phyloP scores from a whole-genome alignment of 768 basidiomycete genomes.

The Phlebiopsis gigantea region DNA sequence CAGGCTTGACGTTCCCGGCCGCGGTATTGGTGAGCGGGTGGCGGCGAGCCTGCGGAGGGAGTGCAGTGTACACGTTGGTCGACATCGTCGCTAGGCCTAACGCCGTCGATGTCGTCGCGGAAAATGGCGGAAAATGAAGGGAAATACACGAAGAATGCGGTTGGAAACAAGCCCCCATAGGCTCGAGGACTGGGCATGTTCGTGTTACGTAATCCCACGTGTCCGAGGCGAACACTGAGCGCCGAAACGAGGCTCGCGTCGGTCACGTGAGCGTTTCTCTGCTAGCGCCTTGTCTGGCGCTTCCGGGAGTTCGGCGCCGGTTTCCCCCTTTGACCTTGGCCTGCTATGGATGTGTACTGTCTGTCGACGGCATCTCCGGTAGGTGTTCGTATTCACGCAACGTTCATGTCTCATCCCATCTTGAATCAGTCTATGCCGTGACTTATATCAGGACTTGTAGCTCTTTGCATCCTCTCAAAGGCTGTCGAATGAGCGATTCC shows the following conservation, averaged over 20 bases:
- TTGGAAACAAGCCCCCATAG: not conserved
- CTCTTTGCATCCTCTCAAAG: too few relatives aligned
- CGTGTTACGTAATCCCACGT: constrained; percentile 5
- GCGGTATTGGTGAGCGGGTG: constrained; percentile 23
- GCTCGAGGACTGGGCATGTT: not conserved
- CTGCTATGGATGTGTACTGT: too few relatives aligned
- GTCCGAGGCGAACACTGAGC: not conserved
- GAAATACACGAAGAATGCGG: not conserved
- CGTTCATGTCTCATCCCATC: too few relatives aligned
- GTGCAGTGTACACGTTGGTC: constrained; percentile 15
- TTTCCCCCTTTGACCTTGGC: too few relatives aligned
- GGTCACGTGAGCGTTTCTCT: constrained; percentile 4
- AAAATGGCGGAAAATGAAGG: constrained; percentile 6
- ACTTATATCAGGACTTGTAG: too few relatives aligned
- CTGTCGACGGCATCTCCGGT: too few relatives aligned
- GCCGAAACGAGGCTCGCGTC: not conserved
- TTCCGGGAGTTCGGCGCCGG: not conserved
- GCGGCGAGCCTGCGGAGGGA: constrained; percentile 22
- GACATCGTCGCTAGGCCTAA: constrained; percentile 27
- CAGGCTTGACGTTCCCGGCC: constrained; percentile 19
- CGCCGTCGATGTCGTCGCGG: constrained; percentile 21
- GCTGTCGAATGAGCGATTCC: too few relatives aligned
- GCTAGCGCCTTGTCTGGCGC: not conserved
- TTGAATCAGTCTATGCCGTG: too few relatives aligned
- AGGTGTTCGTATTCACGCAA: too few relatives aligned